Base-by-base conservation (phyloP, 192 early-diverging fungal species). In the Haplosporangium gracile region DNA sequence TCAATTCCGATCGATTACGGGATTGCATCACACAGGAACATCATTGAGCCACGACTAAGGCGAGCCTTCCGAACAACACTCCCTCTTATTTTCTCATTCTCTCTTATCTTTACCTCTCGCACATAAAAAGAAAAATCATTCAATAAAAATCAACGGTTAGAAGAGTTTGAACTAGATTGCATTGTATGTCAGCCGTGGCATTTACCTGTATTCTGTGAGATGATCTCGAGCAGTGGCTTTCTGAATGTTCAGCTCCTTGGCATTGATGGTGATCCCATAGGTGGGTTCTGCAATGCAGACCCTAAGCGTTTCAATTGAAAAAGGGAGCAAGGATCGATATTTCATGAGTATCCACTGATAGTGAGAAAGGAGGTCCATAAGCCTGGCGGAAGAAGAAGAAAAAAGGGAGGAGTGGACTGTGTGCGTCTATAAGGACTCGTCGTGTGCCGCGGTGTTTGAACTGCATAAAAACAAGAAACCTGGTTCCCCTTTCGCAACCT, bases 181-280 rank as follows among this genome's bases (percentile, higher is more conserved):
- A 18, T 51, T 51, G 65, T 4, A 11, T 10, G 63, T 13, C 7
- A 15, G 15, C 13, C 20, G 6, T n/a, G 7, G 45, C 32, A 5
- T n/a, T 84, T 89, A 86, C 84, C 84, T 86, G 72, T 78, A 77
- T 32, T 68, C 72, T 15, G 49, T 53, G 4, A 72, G 36, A 34
- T 76, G 78, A 26, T 86, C 79, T 45, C 84, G 57, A 10, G 79
- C 79, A 29, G 65, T 75, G 15, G 89, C 89, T 16, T 82, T 78
- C 45, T 89, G 79, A 72, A 94, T 91, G 68, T 94, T 91, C n/a
- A 94, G 89, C 74, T 94, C 92, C 69, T 91, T 90, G 3, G 93
- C 88, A 73, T 94, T 91, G 36, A 94, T 77, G 29, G 89, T 91
- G 36, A 94, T 90, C 16, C 84, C 87, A 74, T 70, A 86, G 60